Evolutionary conservation across 352 stramenopile genomes (phyloP).

Genomic region (Chrysophaeum taylorii): DNA sequence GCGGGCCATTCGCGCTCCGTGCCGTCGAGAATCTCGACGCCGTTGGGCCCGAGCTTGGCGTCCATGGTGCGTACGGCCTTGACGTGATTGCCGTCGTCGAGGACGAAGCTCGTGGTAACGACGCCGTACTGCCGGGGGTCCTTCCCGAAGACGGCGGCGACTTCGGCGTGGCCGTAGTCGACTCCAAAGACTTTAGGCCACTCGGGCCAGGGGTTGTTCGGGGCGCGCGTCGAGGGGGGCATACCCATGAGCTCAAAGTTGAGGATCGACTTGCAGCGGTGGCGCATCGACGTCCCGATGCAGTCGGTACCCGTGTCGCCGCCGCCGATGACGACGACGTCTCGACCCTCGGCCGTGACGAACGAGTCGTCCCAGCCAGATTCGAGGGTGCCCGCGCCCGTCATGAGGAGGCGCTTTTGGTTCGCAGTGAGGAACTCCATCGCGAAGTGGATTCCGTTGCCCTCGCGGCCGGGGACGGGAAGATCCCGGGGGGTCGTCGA

Average conservation of each 20-base stretch:
- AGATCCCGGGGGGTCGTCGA: slow-evolving; percentile 87
- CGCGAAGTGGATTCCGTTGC: slow-evolving; percentile 85
- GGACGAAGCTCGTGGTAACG: slow-evolving; percentile 74
- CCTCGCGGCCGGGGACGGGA: slow-evolving; percentile 57
- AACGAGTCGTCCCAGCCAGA: slow-evolving; percentile 83
- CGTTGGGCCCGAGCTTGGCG: slow-evolving; percentile 52
- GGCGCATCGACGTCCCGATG: slow-evolving; percentile 92
- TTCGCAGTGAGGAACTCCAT: slow-evolving; percentile 96
- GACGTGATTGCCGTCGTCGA: slow-evolving; percentile 56
- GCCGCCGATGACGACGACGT: slow-evolving; percentile 94
- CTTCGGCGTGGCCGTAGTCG: slow-evolving; percentile 95
- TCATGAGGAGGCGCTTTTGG: slow-evolving; percentile 89
- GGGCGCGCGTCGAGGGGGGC: slow-evolving; percentile 72
- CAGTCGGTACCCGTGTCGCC: slow-evolving; percentile 93
- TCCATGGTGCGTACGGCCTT: slow-evolving; percentile 60
- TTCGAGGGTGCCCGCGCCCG: slow-evolving; percentile 83
- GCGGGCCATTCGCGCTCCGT: slow-evolving; percentile 82
- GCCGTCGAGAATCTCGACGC: slow-evolving; percentile 62
- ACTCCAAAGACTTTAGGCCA: slow-evolving; percentile 91
- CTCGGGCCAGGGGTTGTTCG: slow-evolving; percentile 89
- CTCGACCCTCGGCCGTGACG: slow-evolving; percentile 89
- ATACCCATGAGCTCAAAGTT: slow-evolving; percentile 91
- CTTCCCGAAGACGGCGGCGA: slow-evolving; percentile 61
- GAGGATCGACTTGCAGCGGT: slow-evolving; percentile 83
- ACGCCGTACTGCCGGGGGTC: slow-evolving; percentile 71